These are phyloP conservation scores for Elsinoe necatrix DNA, from an alignment of 2,329 filamentous ascomycete genomes.

Conservation along the genomic window DNA sequence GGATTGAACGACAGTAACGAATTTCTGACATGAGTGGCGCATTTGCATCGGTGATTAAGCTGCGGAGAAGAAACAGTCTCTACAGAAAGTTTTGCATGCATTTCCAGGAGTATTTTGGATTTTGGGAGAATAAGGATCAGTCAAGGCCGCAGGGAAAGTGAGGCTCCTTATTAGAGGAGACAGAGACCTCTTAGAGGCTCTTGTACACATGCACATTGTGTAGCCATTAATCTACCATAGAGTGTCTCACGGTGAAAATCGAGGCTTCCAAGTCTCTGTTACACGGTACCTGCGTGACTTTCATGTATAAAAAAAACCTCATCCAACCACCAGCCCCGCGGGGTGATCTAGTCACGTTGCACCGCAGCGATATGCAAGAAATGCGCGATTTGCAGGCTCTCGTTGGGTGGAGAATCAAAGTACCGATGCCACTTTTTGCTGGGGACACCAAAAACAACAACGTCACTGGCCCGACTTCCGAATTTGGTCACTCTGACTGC, in stretches of 20 bases:
- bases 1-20: conserved; percentile 8
- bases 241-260: not conserved
- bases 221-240: not conserved
- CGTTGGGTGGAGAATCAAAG: conserved; percentile 9
- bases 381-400: conserved; percentile 13
- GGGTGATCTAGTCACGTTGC: conserved; percentile 1
- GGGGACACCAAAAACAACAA: conserved; percentile 1
- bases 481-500: conserved; percentile 1
- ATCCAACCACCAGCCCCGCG: not conserved
- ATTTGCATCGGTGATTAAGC: conserved; percentile 7
- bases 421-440: conserved; percentile 9
- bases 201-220: not conserved
- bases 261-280: not conserved
- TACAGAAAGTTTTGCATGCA: not conserved
- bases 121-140: not conserved
- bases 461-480: conserved; percentile 6
- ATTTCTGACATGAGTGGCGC: conserved; percentile 2
- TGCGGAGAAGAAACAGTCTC: not conserved
- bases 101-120: not conserved
- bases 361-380: not conserved
- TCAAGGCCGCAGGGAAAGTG: not conserved
- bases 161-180: not conserved
- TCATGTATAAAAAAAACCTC: not conserved
- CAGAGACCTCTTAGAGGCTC: conserved; percentile 4
- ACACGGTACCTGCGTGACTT: not conserved